phyloP scores from a whole-genome alignment of 2,329 filamentous ascomycete genomes.

The Diaporthe ampelina region DNA sequence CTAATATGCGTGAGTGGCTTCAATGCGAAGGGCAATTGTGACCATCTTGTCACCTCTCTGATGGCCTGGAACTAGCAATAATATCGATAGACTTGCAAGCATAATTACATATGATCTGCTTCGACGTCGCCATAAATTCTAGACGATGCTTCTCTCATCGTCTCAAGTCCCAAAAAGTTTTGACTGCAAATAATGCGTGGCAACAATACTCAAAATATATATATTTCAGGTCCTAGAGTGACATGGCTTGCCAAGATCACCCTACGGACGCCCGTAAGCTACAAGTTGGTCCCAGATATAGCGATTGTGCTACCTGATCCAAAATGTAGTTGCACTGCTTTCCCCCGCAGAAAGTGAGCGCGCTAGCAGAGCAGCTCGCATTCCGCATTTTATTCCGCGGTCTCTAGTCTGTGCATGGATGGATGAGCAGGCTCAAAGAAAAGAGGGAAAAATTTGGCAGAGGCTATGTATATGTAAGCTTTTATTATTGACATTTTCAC shows the following conservation, averaged over 20 bases:
- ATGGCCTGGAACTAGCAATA: not conserved
- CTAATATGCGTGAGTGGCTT: no score
- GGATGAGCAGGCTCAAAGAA: no score
- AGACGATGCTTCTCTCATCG: not conserved
- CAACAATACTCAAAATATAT: not conserved
- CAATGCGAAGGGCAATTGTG: not conserved
- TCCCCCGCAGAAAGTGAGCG: not conserved
- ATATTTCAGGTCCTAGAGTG: not conserved
- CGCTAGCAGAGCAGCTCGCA: not conserved
- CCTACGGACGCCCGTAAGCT: not conserved
- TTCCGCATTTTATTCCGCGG: not conserved
- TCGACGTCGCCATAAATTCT: not conserved
- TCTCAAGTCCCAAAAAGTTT: no score
- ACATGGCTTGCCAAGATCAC: not conserved
- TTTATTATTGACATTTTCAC: not conserved
- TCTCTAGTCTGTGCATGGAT: no score
- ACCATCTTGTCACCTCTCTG: not conserved
- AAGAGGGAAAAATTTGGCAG: not conserved
- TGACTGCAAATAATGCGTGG: no score
- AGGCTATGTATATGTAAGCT: not conserved
- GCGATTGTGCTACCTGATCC: not conserved
- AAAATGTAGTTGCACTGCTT: not conserved
- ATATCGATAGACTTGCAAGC: not conserved
- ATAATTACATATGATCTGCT: not conserved
- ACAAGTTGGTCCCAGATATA: not conserved